Conservation (phyloP, 352 stramenopile species). For the Globisporangium okanoganense region DNA sequence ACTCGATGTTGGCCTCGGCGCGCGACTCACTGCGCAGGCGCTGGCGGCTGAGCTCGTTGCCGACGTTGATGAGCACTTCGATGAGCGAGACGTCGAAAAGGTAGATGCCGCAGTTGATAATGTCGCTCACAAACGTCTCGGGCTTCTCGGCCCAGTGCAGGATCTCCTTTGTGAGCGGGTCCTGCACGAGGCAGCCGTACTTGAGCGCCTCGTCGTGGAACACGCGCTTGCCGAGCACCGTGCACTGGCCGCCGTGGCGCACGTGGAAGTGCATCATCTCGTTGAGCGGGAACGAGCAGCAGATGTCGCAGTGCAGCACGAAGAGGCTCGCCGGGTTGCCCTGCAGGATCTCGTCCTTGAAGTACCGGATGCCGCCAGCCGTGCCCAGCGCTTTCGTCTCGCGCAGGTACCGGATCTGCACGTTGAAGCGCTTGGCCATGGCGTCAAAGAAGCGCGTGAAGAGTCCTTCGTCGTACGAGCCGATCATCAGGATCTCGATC, state of each 20-base stretch:
- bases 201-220: constrained; percentile 88
- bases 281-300: constrained; percentile 82
- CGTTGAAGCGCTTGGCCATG: constrained; percentile 76
- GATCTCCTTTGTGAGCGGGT: constrained; percentile 76
- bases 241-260: constrained; percentile 64
- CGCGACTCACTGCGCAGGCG: constrained; percentile 72
- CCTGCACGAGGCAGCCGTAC: constrained; percentile 83
- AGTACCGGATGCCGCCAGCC: constrained; percentile 78
- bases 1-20: constrained; percentile 62
- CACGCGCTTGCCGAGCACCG: constrained; percentile 83
- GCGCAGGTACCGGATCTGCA: constrained; percentile 80
- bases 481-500: constrained; percentile 87
- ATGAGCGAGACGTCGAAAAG: constrained; percentile 82
- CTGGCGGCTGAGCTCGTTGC: constrained; percentile 77
- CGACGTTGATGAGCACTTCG: constrained; percentile 70
- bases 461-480: constrained; percentile 85
- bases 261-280: constrained; percentile 90
- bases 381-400: constrained; percentile 82
- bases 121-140: constrained; percentile 88
- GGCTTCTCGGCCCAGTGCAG: constrained; percentile 88
- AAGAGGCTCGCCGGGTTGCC: constrained; percentile 70
- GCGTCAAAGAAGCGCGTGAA: constrained; percentile 88
- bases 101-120: constrained; percentile 90
- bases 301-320: constrained; percentile 86
- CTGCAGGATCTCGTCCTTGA: constrained; percentile 81